These are phyloP conservation scores for Plasmodium yoelii DNA, from an alignment of 169 alveolate species.

Conservation along the genomic window DNA sequence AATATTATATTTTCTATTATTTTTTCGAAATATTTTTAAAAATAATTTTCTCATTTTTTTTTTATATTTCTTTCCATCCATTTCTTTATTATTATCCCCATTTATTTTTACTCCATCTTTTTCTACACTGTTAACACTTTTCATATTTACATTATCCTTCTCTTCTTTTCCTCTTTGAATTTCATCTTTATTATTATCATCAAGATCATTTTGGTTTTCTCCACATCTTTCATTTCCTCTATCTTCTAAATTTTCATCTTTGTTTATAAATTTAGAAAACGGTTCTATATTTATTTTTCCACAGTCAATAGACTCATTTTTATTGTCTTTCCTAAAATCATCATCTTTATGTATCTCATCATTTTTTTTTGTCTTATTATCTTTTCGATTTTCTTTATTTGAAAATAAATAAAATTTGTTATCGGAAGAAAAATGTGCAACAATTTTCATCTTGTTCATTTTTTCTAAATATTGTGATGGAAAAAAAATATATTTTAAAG, in stretches of 20 bases:
- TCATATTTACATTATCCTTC: background rate
- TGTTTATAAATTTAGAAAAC: too few relatives aligned
- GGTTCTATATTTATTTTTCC: background rate
- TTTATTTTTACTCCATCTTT: background rate
- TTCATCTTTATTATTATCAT: background rate
- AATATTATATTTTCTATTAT: slow-evolving; percentile 62
- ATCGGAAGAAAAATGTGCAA: slow-evolving; percentile 34
- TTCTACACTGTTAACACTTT: background rate
- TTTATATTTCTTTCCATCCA: slow-evolving; percentile 40
- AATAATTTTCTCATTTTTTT: slow-evolving; percentile 55
- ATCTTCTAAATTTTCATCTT: background rate
- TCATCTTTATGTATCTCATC: background rate
- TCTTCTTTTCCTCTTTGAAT: background rate
- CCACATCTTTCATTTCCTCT: background rate
- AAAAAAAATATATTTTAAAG: slow-evolving; percentile 54
- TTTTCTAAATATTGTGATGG: slow-evolving; percentile 33
- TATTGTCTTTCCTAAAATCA: background rate
- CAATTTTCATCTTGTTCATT: slow-evolving; percentile 11
- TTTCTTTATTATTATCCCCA: background rate
- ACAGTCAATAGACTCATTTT: background rate
- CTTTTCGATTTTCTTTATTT: background rate
- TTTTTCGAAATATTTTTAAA: slow-evolving; percentile 61
- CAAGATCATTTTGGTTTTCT: background rate
- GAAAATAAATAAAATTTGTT: slow-evolving; percentile 37
- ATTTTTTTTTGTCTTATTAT: background rate